Conservation (phyloP, 2,329 filamentous ascomycete species). For the Juglanconis juglandina region DNA sequence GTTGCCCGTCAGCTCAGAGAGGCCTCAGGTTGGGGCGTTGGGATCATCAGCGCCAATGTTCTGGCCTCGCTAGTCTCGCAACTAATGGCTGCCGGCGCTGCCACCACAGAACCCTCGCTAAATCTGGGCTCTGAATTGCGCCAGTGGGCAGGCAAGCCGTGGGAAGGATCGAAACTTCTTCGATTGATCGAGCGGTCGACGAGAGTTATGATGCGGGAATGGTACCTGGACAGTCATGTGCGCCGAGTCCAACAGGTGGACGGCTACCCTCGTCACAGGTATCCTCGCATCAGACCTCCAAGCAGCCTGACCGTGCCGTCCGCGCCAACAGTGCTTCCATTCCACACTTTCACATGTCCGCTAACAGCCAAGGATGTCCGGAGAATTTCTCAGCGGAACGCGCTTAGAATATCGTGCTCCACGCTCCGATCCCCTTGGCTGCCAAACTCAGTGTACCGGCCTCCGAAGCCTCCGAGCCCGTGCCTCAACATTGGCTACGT, state of each 20-base stretch:
- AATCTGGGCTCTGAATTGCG: slow-evolving; percentile 40
- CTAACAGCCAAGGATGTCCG: slow-evolving; percentile 88
- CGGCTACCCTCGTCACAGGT: slow-evolving; percentile 63
- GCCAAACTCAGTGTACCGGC: slow-evolving; percentile 74
- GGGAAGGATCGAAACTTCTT: slow-evolving; percentile 84
- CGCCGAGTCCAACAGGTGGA: neutral
- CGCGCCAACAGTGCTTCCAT: slow-evolving; percentile 90
- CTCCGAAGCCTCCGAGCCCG: slow-evolving; percentile 76
- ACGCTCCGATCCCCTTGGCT: slow-evolving; percentile 87
- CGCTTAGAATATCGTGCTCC: slow-evolving; percentile 85
- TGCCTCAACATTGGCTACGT: slow-evolving; percentile 92
- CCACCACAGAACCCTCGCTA: slow-evolving; percentile 30
- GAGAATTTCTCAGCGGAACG: slow-evolving; percentile 92
- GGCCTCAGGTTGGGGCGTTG: slow-evolving; percentile 80
- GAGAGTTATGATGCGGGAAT: slow-evolving; percentile 73
- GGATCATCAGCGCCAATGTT: slow-evolving; percentile 57
- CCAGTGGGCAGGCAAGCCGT: slow-evolving; percentile 69
- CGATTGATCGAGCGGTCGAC: slow-evolving; percentile 81
- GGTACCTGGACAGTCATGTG: slow-evolving; percentile 67
- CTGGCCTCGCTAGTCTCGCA: slow-evolving; percentile 50
- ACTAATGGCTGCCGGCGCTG: slow-evolving; percentile 38
- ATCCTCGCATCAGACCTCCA: slow-evolving; percentile 72
- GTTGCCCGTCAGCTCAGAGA: slow-evolving; percentile 84
- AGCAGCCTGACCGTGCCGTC: slow-evolving; percentile 71
- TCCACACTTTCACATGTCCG: slow-evolving; percentile 96